A percentile compares a stretch with the other conserved stretches of the same genome.
Conservation (phyloP, 495 filamentous ascomycete species). For the Pseudevernia furfuracea region DNA sequence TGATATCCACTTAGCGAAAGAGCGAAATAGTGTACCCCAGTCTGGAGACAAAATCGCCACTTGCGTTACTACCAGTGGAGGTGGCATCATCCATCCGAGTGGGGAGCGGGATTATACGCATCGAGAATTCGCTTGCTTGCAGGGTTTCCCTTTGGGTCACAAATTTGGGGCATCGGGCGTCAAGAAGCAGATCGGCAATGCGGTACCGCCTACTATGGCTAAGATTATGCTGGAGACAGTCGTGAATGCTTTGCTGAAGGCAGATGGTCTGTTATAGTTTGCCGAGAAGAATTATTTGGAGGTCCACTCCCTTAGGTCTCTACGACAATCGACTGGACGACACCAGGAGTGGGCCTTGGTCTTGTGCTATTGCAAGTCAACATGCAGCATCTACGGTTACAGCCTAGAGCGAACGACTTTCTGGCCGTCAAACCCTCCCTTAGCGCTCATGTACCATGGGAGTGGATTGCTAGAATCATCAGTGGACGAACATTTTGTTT, state of each 20-base stretch:
- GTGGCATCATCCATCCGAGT: conserved; percentile 59
- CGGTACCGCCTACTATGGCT: conserved; percentile 63
- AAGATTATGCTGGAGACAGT: conserved; percentile 53
- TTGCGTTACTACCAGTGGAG: conserved; percentile 66
- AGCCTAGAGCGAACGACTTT: neutral
- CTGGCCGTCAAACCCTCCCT: neutral
- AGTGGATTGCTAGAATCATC: neutral
- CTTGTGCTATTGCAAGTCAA: neutral
- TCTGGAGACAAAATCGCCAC: conserved; percentile 44
- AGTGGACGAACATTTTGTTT: neutral
- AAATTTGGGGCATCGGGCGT: conserved; percentile 43
- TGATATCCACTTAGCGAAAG: conserved; percentile 35
- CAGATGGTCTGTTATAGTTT: conserved; percentile 38
- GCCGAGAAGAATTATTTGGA: neutral
- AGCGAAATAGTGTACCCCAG: conserved; percentile 27
- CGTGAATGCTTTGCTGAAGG: conserved; percentile 45
- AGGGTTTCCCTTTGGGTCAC: conserved; percentile 64
- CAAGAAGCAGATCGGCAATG: conserved; percentile 78
- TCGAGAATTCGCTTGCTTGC: conserved; percentile 67
- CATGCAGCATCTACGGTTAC: neutral
- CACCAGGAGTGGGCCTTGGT: neutral
- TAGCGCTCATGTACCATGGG: neutral
- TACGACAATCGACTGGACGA: neutral
- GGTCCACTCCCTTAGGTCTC: neutral
- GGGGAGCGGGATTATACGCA: conserved; percentile 60